phyloP scores from a whole-genome alignment of 208 protist genomes.

The Acanthamoeba castellanii region DNA sequence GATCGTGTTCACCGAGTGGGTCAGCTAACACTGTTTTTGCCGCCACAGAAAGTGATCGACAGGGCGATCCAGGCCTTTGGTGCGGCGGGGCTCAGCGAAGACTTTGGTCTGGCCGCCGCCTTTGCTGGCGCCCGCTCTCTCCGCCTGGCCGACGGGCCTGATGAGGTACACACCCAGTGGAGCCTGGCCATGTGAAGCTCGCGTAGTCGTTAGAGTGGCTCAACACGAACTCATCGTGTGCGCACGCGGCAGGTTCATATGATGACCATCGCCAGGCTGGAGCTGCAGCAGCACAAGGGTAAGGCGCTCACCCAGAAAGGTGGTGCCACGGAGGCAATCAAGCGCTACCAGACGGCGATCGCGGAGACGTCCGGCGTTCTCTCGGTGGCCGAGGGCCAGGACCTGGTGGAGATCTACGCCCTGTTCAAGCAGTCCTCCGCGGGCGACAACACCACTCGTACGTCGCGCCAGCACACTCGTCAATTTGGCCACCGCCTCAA shows the following conservation, averaged over 20 bases:
- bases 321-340: not conserved
- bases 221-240: too few species aligned
- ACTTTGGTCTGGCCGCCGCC: conserved; percentile 84
- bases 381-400: not conserved
- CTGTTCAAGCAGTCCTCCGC: conserved; percentile 32
- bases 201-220: too few species aligned
- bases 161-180: too few species aligned
- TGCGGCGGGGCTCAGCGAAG: conserved; percentile 81
- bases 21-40: too few species aligned
- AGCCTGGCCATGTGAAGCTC: too few species aligned
- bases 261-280: conserved; percentile 75
- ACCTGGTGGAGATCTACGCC: conserved; percentile 43
- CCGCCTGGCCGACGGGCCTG: conserved; percentile 89
- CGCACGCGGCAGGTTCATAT: conserved; percentile 60
- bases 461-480: not conserved
- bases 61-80: conserved; percentile 88
- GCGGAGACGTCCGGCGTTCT: conserved; percentile 32
- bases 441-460: conserved; percentile 55
- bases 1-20: too few species aligned
- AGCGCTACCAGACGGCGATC: not conserved
- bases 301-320: not conserved
- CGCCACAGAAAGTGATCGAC: conserved; percentile 85
- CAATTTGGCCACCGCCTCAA: too few species aligned
- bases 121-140: conserved; percentile 84
- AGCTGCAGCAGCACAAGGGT: conserved; percentile 67